A percentile compares a stretch with the other conserved stretches of the same genome.
phyloP scores from a whole-genome alignment of 768 basidiomycete genomes.

The Kwoniella mangroviensis region DNA sequence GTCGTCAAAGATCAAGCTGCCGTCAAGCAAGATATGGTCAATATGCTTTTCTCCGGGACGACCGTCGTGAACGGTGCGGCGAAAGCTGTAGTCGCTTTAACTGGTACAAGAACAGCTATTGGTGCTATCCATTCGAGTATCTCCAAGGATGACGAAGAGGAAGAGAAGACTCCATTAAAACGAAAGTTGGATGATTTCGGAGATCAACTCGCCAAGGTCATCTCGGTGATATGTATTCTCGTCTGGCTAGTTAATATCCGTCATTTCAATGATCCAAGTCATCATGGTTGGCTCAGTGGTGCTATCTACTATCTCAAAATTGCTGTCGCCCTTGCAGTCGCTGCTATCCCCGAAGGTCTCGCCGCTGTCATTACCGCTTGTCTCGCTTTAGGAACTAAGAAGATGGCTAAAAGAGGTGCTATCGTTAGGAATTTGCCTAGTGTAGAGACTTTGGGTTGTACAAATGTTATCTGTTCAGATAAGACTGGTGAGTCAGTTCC shows the following conservation, averaged over 20 bases:
- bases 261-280: conserved; percentile 94
- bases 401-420: conserved; percentile 98
- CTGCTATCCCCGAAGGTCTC: conserved; percentile 97
- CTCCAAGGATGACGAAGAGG: conserved; percentile 74
- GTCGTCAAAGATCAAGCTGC: conserved; percentile 74
- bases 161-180: conserved; percentile 95
- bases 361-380: conserved; percentile 98
- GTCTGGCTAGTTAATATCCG: conserved; percentile 98
- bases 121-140: conserved; percentile 98
- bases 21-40: conserved; percentile 97
- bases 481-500: conserved; percentile 72
- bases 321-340: conserved; percentile 97
- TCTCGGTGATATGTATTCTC: conserved; percentile 92
- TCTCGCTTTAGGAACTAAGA: conserved; percentile 93
- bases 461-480: conserved; percentile 98
- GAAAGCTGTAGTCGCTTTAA: conserved; percentile 82
- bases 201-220: conserved; percentile 96
- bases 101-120: conserved; percentile 85
- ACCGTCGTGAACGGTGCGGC: conserved; percentile 94
- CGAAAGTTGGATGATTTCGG: conserved; percentile 98
- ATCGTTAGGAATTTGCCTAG: conserved; percentile 95
- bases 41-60: conserved; percentile 94
- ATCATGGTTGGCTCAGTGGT: conserved; percentile 86
- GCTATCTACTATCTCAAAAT: conserved; percentile 99
- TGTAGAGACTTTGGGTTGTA: conserved; percentile 96